Evolutionary conservation across 1,284 basidiomycete species (phyloP).

Genomic region (Cystobasidium pallidum): DNA sequence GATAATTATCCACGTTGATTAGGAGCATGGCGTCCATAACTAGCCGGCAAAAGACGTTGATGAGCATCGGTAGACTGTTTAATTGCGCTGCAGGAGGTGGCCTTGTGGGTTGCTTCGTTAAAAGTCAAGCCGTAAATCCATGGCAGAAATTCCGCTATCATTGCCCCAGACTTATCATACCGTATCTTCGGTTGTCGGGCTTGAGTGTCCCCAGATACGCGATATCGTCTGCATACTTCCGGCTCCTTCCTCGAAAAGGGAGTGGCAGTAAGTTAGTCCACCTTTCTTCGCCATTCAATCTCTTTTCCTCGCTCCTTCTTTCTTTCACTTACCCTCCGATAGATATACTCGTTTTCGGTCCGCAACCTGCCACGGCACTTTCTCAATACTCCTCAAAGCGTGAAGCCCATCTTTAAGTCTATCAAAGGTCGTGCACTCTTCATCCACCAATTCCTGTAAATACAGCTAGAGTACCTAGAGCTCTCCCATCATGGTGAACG

Average conservation of each 20-base stretch:
- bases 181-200: conserved; percentile 16
- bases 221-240: conserved; percentile 4
- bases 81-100: no score
- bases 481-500: conserved; percentile 23
- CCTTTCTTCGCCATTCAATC: background rate
- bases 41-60: no score
- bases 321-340: background rate
- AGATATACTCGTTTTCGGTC: background rate
- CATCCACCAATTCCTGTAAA: background rate
- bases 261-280: background rate
- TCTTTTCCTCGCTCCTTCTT: background rate
- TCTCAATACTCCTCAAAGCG: background rate
- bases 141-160: conserved; percentile 10
- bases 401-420: no score
- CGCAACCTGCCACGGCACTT: background rate
- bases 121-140: conserved; percentile 7
- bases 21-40: no score
- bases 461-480: background rate
- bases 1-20: no score
- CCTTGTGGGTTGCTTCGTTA: background rate
- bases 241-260: background rate
- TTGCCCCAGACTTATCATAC: background rate
- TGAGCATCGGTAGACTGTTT: no score
- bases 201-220: conserved; percentile 8
- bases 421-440: no score